Evolutionary conservation across 2,329 filamentous ascomycete genomes (phyloP).

Genomic region (Magnaporthales sp.): DNA sequence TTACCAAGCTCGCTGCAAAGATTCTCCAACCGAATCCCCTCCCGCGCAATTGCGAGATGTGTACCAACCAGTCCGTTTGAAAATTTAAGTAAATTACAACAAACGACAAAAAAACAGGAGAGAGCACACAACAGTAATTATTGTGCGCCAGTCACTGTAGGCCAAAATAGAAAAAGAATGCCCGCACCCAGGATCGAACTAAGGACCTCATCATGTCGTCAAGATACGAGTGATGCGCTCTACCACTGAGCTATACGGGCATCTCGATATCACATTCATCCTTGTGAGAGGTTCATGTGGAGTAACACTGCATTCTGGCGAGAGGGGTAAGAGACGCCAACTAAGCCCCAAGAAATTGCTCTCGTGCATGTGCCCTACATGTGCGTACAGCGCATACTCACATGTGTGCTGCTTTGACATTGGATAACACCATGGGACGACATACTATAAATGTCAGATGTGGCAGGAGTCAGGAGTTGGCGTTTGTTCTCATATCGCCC

Average conservation of each 20-base stretch:
- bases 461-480: not conserved
- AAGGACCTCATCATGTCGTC: not conserved
- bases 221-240: not conserved
- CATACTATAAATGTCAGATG: not conserved
- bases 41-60: no score
- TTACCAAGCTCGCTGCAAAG: no score
- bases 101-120: not conserved
- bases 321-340: not conserved
- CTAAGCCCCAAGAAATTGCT: not conserved
- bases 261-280: not conserved
- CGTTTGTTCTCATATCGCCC: not conserved
- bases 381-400: not conserved
- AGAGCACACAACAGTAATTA: not conserved
- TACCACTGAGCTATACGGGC: conserved; percentile 1
- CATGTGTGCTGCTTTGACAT: not conserved
- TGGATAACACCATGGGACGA: not conserved
- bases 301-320: not conserved
- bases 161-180: not conserved
- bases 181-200: conserved; percentile 1
- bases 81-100: no score
- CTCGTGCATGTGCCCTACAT: not conserved
- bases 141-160: not conserved
- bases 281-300: not conserved
- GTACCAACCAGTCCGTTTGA: no score
- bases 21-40: no score